A percentile compares a stretch with the other conserved stretches of the same genome.
Conservation (phyloP, 768 basidiomycete genomes). For the Phylloporus sp. region DNA sequence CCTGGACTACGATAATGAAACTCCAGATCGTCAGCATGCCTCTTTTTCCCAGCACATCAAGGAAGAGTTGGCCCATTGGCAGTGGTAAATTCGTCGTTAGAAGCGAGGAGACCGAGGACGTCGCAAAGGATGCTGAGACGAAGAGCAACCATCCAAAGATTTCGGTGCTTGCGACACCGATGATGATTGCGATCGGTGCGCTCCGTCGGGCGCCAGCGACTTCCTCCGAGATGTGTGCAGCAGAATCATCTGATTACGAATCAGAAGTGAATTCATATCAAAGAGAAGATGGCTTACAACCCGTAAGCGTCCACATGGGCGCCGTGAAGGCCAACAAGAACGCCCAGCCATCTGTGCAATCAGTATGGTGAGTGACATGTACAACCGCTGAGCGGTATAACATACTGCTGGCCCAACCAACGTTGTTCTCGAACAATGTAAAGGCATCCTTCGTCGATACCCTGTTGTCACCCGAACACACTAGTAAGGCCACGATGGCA, state of each 20-base stretch:
- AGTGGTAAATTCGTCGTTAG: conserved; percentile 50
- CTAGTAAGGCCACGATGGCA: conserved; percentile 57
- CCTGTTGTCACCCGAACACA: conserved; percentile 49
- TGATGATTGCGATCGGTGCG: conserved; percentile 61
- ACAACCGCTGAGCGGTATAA: not conserved
- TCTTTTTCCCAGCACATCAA: conserved; percentile 58
- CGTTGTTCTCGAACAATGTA: conserved; percentile 66
- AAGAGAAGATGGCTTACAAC: conserved; percentile 43
- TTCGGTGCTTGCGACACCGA: not conserved
- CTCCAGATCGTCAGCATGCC: conserved; percentile 75
- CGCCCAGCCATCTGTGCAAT: conserved; percentile 70
- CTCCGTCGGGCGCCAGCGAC: conserved; percentile 58
- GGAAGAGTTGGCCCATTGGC: conserved; percentile 70
- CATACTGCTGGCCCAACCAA: conserved; percentile 62
- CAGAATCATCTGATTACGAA: conserved; percentile 57
- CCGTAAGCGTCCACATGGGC: conserved; percentile 78
- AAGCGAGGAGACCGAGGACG: conserved; percentile 48
- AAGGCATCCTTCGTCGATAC: conserved; percentile 70
- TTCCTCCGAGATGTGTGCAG: conserved; percentile 74
- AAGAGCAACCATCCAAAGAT: conserved; percentile 63
- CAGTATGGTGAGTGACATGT: not conserved
- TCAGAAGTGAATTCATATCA: not conserved
- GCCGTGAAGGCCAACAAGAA: conserved; percentile 70
- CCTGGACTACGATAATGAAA: conserved; percentile 63
- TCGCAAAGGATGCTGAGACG: conserved; percentile 65